A percentile compares a stretch with the other conserved stretches of the same genome.
Evolutionary conservation across 2,329 filamentous ascomycete species (phyloP).

Genomic region (Grosmannia huntii): DNA sequence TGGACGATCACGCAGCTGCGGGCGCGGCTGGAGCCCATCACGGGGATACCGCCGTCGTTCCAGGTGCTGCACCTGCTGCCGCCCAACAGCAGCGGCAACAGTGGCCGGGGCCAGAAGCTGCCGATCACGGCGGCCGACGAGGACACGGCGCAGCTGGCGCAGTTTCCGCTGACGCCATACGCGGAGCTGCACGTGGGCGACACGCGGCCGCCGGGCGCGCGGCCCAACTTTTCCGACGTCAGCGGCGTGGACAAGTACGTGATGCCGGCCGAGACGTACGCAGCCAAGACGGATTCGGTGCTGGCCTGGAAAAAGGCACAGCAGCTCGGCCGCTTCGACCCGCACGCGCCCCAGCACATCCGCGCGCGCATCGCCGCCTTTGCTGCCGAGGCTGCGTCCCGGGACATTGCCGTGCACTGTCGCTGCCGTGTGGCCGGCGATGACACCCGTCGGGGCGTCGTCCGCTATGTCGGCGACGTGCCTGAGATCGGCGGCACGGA

Average conservation of each 20-base stretch:
- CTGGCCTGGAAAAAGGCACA: slow-evolving; percentile 92
- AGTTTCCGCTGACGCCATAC: slow-evolving; percentile 58
- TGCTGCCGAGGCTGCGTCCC: slow-evolving; percentile 54
- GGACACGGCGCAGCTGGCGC: slow-evolving; percentile 50
- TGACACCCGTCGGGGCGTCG: slow-evolving; percentile 55
- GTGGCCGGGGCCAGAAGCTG: slow-evolving; percentile 33
- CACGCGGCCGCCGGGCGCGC: slow-evolving; percentile 60
- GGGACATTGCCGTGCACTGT: slow-evolving; percentile 51
- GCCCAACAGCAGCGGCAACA: background rate
- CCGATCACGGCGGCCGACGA: slow-evolving; percentile 60
- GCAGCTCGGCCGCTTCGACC: slow-evolving; percentile 93
- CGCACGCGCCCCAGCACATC: slow-evolving; percentile 61
- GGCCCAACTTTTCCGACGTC: slow-evolving; percentile 70
- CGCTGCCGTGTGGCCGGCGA: slow-evolving; percentile 54
- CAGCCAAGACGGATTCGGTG: slow-evolving; percentile 74
- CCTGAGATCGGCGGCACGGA: slow-evolving; percentile 42
- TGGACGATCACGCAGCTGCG: slow-evolving; percentile 83
- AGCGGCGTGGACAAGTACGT: slow-evolving; percentile 79
- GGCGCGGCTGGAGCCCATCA: slow-evolving; percentile 80
- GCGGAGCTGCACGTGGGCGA: slow-evolving; percentile 72
- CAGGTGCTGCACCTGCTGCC: slow-evolving; percentile 66
- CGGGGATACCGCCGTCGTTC: slow-evolving; percentile 69
- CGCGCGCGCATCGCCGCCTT: slow-evolving; percentile 58
- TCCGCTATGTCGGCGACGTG: slow-evolving; percentile 62
- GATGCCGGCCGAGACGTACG: slow-evolving; percentile 78